Evolutionary conservation across 306 rosid species (phyloP).

Genomic region (Trifolium repens): DNA sequence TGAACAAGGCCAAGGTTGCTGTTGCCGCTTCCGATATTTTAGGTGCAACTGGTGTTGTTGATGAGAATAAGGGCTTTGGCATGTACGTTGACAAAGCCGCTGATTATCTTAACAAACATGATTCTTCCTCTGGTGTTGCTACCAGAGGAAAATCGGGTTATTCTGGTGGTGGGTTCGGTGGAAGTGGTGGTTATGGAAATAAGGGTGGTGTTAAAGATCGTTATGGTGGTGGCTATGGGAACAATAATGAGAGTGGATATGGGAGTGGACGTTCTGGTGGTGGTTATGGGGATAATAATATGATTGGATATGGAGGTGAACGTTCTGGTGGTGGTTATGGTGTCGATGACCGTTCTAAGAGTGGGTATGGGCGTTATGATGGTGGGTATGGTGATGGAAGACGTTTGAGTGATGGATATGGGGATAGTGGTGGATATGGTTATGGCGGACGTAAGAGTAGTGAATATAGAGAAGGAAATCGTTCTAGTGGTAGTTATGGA

Average conservation of each 20-base stretch:
- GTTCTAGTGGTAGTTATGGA: too few relatives aligned
- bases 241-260: neutral
- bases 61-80: constrained; percentile 48
- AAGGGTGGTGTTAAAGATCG: neutral
- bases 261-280: neutral
- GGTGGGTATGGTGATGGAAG: neutral
- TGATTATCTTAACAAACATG: constrained; percentile 40
- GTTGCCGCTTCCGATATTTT: constrained; percentile 49
- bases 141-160: neutral
- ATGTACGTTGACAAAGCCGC: constrained; percentile 41
- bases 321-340: constrained; percentile 7
- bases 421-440: neutral
- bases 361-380: neutral
- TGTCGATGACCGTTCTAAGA: neutral
- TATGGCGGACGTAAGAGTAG: neutral
- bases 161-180: neutral
- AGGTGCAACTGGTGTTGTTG: constrained; percentile 40
- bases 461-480: neutral
- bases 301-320: constrained; percentile 20
- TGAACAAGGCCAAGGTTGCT: constrained; percentile 50
- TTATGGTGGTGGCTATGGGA: neutral
- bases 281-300: neutral
- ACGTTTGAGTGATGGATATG: neutral
- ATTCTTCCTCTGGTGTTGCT: neutral
- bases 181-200: constrained; percentile 24